Evolutionary conservation across 2,329 filamentous ascomycete species (phyloP).

Genomic region (Ceratocystis smalleyi): DNA sequence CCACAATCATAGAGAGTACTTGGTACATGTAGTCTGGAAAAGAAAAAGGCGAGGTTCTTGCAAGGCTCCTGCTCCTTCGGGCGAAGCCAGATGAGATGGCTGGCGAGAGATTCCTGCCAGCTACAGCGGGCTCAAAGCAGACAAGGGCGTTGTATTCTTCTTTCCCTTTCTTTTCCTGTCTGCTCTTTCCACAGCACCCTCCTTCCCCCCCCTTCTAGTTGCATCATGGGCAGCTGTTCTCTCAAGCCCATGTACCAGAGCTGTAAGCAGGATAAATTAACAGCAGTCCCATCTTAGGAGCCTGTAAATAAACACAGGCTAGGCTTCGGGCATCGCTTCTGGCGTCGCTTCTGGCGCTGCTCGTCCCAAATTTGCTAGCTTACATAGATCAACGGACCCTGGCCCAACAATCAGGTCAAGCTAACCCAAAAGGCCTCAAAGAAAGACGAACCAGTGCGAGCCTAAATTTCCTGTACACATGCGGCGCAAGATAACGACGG

Average conservation of each 20-base stretch:
- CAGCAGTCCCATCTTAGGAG: too few species aligned
- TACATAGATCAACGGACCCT: not conserved
- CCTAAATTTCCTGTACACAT: not conserved
- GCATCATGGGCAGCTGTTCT: not conserved
- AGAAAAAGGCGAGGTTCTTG: not conserved
- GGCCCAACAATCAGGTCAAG: not conserved
- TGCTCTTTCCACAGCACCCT: too few species aligned
- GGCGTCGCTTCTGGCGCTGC: too few species aligned
- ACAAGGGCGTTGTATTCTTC: not conserved
- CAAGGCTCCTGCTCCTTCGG: not conserved
- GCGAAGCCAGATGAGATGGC: conserved; percentile 1
- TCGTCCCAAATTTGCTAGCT: not conserved
- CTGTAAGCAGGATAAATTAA: too few species aligned
- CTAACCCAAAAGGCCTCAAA: not conserved
- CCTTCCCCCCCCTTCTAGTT: not conserved
- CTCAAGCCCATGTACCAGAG: not conserved
- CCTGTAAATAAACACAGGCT: too few species aligned
- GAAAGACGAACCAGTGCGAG: not conserved
- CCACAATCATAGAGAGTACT: not conserved
- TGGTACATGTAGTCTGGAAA: not conserved
- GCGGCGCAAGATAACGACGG: not conserved
- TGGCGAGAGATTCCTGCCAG: not conserved
- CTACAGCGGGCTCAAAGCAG: not conserved
- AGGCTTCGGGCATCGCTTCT: too few species aligned
- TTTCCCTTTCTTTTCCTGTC: not conserved